Base-by-base conservation (phyloP, 345 rosid genomes). In the Isatis tinctoria region DNA sequence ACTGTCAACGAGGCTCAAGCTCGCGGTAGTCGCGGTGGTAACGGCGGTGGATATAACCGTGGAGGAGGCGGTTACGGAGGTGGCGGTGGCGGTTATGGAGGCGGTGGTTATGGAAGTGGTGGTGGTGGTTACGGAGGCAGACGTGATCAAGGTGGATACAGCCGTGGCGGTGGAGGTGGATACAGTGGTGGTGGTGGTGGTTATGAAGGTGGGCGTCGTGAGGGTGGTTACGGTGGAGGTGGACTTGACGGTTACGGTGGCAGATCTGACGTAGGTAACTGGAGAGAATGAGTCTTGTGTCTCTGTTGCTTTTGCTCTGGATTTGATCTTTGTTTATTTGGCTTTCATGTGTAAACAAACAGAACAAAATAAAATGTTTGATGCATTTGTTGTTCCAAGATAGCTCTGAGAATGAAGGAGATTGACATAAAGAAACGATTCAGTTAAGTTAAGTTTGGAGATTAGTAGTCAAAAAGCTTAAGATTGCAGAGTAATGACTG, bases 1-100 rank as follows among this genome's bases (percentile, higher is more conserved):
- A 93, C 93, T 0, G 93, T 93, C 8, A 90, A 88, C 75, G 89
- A 93, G 60, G 97, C 97, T 11, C 98, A 88, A 70, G 86, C 96
- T 0, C 95, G 97, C 0, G 84, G 84, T 24, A 71, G 88, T 44
- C 83, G 86, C 0, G 92, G 92, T 0, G 84, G 88, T 0, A 78
- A 83, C 3, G 73, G 77, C 0, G 78, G 82, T 0, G 79, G 80
- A 0, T 66, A 66, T 28, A 63, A 41, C 6, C 72, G 85, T 0
- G 81, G 86, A 4, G 83, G 85, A 0, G 47, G 45, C 2, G n/a
- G 40, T 60, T 36, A 59, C 9, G 65, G 67, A 26, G 65, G 78
- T 3, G 35, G 75, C 7, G 48, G 74, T 40, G 47, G 44, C 0
- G n/a, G 40, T 60, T 36, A 59, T 22, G 65, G 67, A 26, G 65